These are phyloP conservation scores for Candida awuae DNA, from an alignment of 805 yeast genomes.

Conservation along the genomic window DNA sequence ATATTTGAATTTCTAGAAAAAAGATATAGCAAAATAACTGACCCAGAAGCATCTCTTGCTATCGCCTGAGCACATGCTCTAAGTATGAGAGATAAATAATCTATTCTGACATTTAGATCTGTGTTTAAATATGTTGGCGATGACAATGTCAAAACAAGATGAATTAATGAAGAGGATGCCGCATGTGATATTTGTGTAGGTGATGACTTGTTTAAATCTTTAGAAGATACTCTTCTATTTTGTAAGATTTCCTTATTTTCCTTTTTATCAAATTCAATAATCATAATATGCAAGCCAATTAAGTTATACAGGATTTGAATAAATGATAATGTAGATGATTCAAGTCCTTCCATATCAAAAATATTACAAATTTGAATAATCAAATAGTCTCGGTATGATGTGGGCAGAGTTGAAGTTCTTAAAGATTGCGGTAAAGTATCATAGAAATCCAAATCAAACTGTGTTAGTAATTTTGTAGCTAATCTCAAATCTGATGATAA, in stretches of 20 bases:
- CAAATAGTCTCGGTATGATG: constrained; percentile 57
- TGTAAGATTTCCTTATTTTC: constrained; percentile 10
- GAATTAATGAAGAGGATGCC: constrained; percentile 39
- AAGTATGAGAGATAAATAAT: constrained; percentile 50
- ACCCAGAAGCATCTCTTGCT: constrained; percentile 42
- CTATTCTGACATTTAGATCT: constrained; percentile 37
- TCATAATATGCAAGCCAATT: constrained; percentile 32
- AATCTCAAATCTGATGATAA: constrained; percentile 33
- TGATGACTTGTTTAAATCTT: constrained; percentile 8
- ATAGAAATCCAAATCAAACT: constrained; percentile 37
- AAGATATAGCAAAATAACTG: constrained; percentile 46
- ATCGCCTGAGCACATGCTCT: constrained; percentile 47
- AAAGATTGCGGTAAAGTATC: constrained; percentile 45
- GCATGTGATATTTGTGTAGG: constrained; percentile 40
- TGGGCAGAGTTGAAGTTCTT: constrained; percentile 32
- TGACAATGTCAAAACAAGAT: constrained; percentile 35
- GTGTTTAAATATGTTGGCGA: constrained; percentile 29
- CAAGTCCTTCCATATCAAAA: constrained; percentile 29
- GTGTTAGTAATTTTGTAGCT: constrained; percentile 34
- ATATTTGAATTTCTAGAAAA: constrained; percentile 35
- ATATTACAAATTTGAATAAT: constrained; percentile 44
- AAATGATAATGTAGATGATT: constrained; percentile 36
- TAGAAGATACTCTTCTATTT: constrained; percentile 15
- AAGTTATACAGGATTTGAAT: constrained; percentile 57
- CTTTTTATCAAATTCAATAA: constrained; percentile 1